These are phyloP conservation scores for Penicillium longicatenatum DNA, from an alignment of 495 filamentous ascomycete genomes.

Conservation along the genomic window DNA sequence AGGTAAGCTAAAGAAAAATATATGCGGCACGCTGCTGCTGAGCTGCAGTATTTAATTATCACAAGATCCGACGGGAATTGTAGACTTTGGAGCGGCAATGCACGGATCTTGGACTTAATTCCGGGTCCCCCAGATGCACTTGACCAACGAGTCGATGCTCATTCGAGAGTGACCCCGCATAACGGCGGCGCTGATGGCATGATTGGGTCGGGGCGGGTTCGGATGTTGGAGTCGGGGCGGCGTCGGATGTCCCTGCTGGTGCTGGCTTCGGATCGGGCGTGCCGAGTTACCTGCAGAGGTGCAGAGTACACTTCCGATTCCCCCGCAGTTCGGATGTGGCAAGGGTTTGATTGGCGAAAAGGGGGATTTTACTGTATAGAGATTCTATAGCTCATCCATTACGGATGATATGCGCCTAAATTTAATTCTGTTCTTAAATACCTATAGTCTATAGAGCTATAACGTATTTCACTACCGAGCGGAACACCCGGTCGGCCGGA, in stretches of 20 bases:
- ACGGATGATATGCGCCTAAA: too few relatives aligned
- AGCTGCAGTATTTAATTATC: slow-evolving; percentile 3
- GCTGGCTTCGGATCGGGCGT: slow-evolving; percentile 19
- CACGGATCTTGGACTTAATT: slow-evolving; percentile 6
- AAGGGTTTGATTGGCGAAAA: not conserved
- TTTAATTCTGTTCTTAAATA: too few relatives aligned
- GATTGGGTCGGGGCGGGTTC: slow-evolving; percentile 20
- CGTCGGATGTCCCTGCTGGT: slow-evolving; percentile 13
- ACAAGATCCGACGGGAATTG: slow-evolving; percentile 9
- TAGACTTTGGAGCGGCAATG: not conserved
- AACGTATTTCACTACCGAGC: too few relatives aligned
- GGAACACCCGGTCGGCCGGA: too few relatives aligned
- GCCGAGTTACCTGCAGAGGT: slow-evolving; percentile 1
- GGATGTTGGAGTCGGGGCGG: slow-evolving; percentile 7
- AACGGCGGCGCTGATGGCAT: slow-evolving; percentile 12
- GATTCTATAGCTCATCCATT: too few relatives aligned
- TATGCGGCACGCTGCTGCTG: slow-evolving; percentile 2
- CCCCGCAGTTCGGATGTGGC: slow-evolving; percentile 19
- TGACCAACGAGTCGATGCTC: slow-evolving; percentile 26
- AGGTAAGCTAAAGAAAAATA: not conserved
- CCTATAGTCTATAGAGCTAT: too few relatives aligned
- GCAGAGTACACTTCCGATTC: slow-evolving; percentile 21
- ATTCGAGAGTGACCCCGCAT: slow-evolving; percentile 31
- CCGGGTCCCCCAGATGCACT: slow-evolving; percentile 9
- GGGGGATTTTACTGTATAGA: not conserved